Evolutionary conservation across 148 eudicot genomes (phyloP).

Genomic region (Vaccinium vitisidaea): DNA sequence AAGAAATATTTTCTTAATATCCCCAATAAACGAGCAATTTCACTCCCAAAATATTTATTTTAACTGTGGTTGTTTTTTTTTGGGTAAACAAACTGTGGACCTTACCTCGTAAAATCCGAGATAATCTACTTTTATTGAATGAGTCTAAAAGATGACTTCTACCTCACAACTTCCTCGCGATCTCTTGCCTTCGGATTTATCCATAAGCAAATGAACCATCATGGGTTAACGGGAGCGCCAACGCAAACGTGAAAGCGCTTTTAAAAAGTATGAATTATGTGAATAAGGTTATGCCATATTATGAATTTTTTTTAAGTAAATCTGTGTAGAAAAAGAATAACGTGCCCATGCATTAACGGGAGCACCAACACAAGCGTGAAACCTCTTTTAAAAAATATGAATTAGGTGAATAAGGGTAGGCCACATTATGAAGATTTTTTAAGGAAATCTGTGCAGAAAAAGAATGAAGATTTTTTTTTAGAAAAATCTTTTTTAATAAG

Average conservation of each 20-base stretch:
- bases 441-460: not conserved
- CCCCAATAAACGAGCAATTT: not conserved
- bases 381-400: too few relatives aligned
- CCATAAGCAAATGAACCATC: not conserved
- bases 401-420: not conserved
- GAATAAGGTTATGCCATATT: too few relatives aligned
- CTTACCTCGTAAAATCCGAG: not conserved
- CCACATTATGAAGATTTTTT: not conserved
- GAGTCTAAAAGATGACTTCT: not conserved
- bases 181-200: not conserved
- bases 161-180: not conserved
- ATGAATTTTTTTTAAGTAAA: too few relatives aligned
- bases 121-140: not conserved
- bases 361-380: too few relatives aligned
- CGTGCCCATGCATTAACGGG: too few relatives aligned
- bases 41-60: too few relatives aligned
- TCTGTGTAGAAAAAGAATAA: too few relatives aligned
- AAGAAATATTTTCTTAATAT: not conserved
- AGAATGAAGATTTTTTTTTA: not conserved
- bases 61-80: too few relatives aligned
- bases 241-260: too few relatives aligned
- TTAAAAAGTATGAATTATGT: too few relatives aligned
- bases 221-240: not conserved
- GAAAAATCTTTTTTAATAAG: too few relatives aligned
- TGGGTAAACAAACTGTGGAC: too few relatives aligned